Evolutionary conservation across 75 land plant species (phyloP).

Genomic region (Cunninghamia lanceolata): DNA sequence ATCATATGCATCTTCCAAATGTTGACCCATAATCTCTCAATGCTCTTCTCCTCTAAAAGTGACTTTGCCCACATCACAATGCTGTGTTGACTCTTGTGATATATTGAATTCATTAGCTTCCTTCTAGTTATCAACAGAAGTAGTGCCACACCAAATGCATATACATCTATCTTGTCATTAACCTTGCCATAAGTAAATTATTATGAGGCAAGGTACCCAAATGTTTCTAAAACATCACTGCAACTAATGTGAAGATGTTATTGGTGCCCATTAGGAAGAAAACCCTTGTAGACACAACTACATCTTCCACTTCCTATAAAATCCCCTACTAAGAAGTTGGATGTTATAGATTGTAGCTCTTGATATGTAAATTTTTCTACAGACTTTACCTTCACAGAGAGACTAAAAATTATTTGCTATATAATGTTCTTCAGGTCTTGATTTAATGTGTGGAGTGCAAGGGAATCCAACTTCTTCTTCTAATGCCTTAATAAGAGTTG

Average conservation of each 20-base stretch:
- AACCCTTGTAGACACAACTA: constrained; percentile 53
- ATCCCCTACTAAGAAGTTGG: constrained; percentile 72
- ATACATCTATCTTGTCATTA: constrained; percentile 83
- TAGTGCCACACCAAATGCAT: constrained; percentile 93
- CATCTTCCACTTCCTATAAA: constrained; percentile 80
- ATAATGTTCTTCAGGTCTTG: background rate
- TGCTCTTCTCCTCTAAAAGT: constrained; percentile 44
- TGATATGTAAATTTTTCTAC: constrained; percentile 53
- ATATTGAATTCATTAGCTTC: constrained; percentile 60
- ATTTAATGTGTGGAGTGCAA: background rate
- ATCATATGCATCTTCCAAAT: constrained; percentile 41
- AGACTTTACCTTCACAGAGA: constrained; percentile 54
- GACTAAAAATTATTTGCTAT: constrained; percentile 50
- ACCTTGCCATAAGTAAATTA: constrained; percentile 92
- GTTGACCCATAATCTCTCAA: constrained; percentile 51
- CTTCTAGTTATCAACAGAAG: constrained; percentile 89
- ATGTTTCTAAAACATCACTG: no score
- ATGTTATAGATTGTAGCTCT: constrained; percentile 74
- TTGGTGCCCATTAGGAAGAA: constrained; percentile 38
- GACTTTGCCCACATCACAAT: constrained; percentile 89
- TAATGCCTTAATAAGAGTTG: background rate
- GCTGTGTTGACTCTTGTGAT: constrained; percentile 80
- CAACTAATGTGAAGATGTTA: no score
- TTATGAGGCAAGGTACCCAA: constrained; percentile 96
- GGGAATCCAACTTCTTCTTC: background rate